Evolutionary conservation across 192 early-diverging fungal genomes (phyloP).

Genomic region (Gaertneriomyces sp.): DNA sequence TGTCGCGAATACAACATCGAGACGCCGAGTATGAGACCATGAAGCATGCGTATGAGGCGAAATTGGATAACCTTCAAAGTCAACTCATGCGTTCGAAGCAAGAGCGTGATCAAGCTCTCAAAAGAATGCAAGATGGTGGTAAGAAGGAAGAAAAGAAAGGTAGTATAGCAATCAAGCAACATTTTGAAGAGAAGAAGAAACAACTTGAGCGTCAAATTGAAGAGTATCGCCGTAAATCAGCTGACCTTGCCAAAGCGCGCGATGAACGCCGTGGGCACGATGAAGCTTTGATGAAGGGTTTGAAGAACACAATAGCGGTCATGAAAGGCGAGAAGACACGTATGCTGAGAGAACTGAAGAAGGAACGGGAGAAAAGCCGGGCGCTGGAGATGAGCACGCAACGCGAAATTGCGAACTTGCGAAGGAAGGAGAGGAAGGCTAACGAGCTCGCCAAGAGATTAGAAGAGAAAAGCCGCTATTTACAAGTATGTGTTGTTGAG

Average conservation of each 20-base stretch:
- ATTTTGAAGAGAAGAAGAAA: constrained; percentile 43
- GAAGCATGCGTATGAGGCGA: constrained; percentile 62
- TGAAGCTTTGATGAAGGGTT: constrained; percentile 57
- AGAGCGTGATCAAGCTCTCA: constrained; percentile 64
- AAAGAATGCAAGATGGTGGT: constrained; percentile 41
- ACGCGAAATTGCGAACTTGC: constrained; percentile 48
- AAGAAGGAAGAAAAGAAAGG: constrained; percentile 37
- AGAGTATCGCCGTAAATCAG: constrained; percentile 37
- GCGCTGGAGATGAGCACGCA: constrained; percentile 55
- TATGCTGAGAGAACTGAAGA: constrained; percentile 71
- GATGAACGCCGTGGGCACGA: constrained; percentile 31
- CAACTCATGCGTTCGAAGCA: constrained; percentile 51
- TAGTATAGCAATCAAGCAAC: constrained; percentile 30
- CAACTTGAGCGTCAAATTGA: constrained; percentile 45
- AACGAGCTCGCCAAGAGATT: constrained; percentile 38
- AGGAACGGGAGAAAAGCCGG: constrained; percentile 58
- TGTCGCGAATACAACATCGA: constrained; percentile 33
- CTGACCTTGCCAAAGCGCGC: constrained; percentile 25
- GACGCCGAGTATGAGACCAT: constrained; percentile 48
- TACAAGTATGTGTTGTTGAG: constrained; percentile 18
- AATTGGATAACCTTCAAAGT: constrained; percentile 57
- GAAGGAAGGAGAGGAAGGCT: constrained; percentile 38
- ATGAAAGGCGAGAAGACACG: constrained; percentile 63
- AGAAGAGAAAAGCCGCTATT: constrained; percentile 36
- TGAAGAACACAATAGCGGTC: constrained; percentile 65